phyloP scores from a whole-genome alignment of 129 eudicot species.

The Tanacetum coccineum region DNA sequence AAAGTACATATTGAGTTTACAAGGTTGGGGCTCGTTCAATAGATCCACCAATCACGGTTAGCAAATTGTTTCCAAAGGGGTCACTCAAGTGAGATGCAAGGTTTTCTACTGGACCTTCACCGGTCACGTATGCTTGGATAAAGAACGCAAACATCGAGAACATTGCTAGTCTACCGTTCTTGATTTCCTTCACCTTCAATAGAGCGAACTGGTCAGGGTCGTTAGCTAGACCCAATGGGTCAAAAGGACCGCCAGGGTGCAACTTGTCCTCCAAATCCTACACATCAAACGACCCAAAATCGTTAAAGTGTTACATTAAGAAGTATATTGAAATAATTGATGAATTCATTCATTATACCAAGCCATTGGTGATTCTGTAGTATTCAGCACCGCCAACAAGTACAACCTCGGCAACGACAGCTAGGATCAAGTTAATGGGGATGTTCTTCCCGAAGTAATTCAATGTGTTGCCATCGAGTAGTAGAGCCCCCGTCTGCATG shows the following conservation, averaged over 20 bases:
- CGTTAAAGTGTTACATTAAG: not conserved
- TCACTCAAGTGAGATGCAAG: slow-evolving; percentile 80
- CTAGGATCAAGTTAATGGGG: slow-evolving; percentile 76
- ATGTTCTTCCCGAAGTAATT: slow-evolving; percentile 95
- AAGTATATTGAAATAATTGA: not conserved
- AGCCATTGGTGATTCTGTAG: slow-evolving; percentile 90
- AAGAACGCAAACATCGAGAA: slow-evolving; percentile 91
- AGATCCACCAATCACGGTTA: slow-evolving; percentile 67
- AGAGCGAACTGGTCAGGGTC: slow-evolving; percentile 95
- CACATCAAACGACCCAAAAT: slow-evolving; percentile 8
- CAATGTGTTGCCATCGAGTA: slow-evolving; percentile 93
- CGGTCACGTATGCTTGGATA: slow-evolving; percentile 88
- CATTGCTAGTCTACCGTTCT: slow-evolving; percentile 94
- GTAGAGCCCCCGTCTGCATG: slow-evolving; percentile 89
- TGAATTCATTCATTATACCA: slow-evolving; percentile 40
- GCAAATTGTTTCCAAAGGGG: slow-evolving; percentile 92
- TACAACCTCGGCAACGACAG: slow-evolving; percentile 90
- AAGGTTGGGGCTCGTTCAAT: slow-evolving; percentile 80
- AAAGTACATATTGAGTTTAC: slow-evolving; percentile 15
- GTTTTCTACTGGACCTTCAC: slow-evolving; percentile 91
- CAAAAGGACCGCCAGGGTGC: slow-evolving; percentile 99
- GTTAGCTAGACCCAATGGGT: slow-evolving; percentile 88
- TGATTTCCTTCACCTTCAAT: slow-evolving; percentile 94
- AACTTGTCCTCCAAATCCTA: slow-evolving; percentile 92
- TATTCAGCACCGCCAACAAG: slow-evolving; percentile 98